Conservation (phyloP, 2,329 filamentous ascomycete species). For the Penicillium olsonii region DNA sequence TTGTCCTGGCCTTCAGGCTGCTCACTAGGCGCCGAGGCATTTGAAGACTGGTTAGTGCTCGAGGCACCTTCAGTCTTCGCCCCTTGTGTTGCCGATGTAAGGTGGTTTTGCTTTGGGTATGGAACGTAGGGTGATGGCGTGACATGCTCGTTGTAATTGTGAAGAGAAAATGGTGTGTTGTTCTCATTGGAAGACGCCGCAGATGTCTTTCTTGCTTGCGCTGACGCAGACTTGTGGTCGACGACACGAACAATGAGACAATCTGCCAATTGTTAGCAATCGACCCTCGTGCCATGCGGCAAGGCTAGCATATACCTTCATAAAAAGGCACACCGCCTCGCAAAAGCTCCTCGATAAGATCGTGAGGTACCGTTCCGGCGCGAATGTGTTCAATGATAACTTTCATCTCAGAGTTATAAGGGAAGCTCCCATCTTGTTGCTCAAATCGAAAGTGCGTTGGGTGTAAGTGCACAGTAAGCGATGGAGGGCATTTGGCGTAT, state of each 20-base stretch:
- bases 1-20: conserved; percentile 46
- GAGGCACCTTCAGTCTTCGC: conserved; percentile 27
- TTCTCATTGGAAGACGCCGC: conserved; percentile 61
- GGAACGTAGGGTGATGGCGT: conserved; percentile 85
- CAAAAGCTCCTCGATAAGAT: conserved; percentile 78
- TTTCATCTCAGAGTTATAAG: conserved; percentile 90
- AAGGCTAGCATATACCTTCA: conserved; percentile 59
- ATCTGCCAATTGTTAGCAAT: conserved; percentile 38
- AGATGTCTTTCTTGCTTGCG: conserved; percentile 59
- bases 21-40: conserved; percentile 23
- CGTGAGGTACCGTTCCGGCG: conserved; percentile 78
- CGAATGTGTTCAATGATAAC: conserved; percentile 76
- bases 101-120: conserved; percentile 59
- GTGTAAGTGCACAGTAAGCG: conserved; percentile 82
- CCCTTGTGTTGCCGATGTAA: conserved; percentile 29
- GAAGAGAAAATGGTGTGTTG: conserved; percentile 75
- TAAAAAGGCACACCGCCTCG: conserved; percentile 77
- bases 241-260: conserved; percentile 94
- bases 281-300: neutral
- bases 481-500: conserved; percentile 71
- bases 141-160: conserved; percentile 87
- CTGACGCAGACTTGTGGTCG: conserved; percentile 72
- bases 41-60: conserved; percentile 19
- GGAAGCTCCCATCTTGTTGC: conserved; percentile 87
- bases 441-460: conserved; percentile 88